Percentiles rank a stretch among this genome's conserved stretches.
These are phyloP conservation scores for Phytophthora ramorum DNA, from an alignment of 352 stramenopile species.

Conservation along the genomic window DNA sequence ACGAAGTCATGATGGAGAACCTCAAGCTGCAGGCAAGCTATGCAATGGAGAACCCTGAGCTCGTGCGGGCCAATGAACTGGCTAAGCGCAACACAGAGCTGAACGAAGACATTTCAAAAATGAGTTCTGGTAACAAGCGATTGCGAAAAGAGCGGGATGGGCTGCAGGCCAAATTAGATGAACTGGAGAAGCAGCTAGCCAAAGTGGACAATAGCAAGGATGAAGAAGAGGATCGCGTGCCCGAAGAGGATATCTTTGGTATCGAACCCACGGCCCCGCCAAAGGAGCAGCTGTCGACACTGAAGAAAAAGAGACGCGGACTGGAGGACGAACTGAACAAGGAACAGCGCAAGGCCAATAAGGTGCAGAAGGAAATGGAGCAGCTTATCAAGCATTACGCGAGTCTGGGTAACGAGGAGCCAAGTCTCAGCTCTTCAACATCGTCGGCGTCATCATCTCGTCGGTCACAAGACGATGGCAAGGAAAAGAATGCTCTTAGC, in stretches of 20 bases:
- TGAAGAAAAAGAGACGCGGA: slow-evolving; percentile 74
- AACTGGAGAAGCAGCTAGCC: slow-evolving; percentile 69
- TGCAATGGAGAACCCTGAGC: slow-evolving; percentile 80
- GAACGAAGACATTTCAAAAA: slow-evolving; percentile 86
- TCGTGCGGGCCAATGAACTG: slow-evolving; percentile 80
- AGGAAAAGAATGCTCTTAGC: slow-evolving; percentile 30
- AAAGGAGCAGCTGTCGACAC: slow-evolving; percentile 58
- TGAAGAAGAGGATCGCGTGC: slow-evolving; percentile 64
- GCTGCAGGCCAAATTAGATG: slow-evolving; percentile 71
- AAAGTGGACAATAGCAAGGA: slow-evolving; percentile 61
- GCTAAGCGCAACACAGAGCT: slow-evolving; percentile 76
- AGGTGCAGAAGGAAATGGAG: slow-evolving; percentile 86
- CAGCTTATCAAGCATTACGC: slow-evolving; percentile 82
- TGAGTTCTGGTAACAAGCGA: slow-evolving; percentile 85
- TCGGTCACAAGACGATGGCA: slow-evolving; percentile 41
- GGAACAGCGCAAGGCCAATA: slow-evolving; percentile 76
- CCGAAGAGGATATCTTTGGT: slow-evolving; percentile 81
- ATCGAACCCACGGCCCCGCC: slow-evolving; percentile 69
- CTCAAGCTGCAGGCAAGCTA: slow-evolving; percentile 78
- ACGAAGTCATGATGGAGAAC: slow-evolving; percentile 82
- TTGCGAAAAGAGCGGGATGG: slow-evolving; percentile 80
- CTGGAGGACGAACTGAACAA: slow-evolving; percentile 86
- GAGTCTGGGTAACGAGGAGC: slow-evolving; percentile 40
- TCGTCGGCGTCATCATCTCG: slow-evolving; percentile 54
- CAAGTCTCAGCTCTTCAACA: slow-evolving; percentile 45